These are phyloP conservation scores for Torulaspora gathmanii DNA, from an alignment of 805 yeast genomes.

Conservation along the genomic window DNA sequence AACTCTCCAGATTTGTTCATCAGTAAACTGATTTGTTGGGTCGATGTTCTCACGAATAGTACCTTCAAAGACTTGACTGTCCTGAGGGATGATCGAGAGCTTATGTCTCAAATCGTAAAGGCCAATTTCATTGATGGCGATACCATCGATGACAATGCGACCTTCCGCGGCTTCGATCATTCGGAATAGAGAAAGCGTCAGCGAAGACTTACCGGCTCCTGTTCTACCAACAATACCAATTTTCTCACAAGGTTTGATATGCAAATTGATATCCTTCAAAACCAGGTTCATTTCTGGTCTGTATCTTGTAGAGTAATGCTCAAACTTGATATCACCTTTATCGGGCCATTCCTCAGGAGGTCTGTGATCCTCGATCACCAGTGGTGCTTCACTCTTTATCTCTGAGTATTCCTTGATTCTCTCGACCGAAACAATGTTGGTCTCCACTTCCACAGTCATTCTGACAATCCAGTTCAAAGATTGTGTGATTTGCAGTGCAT, in stretches of 20 bases:
- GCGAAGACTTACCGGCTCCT: slow-evolving; percentile 91
- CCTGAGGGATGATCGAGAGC: slow-evolving; percentile 87
- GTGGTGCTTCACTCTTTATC: slow-evolving; percentile 83
- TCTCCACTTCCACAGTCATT: slow-evolving; percentile 98
- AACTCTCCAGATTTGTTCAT: slow-evolving; percentile 79
- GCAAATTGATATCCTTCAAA: slow-evolving; percentile 59
- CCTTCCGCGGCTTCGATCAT: slow-evolving; percentile 75
- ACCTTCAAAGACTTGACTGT: slow-evolving; percentile 88
- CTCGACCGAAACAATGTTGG: slow-evolving; percentile 95
- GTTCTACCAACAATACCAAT: slow-evolving; percentile 96
- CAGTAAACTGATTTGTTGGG: slow-evolving; percentile 64
- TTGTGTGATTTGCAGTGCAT: slow-evolving; percentile 89
- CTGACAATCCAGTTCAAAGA: slow-evolving; percentile 95
- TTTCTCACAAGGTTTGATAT: slow-evolving; percentile 71
- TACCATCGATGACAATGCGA: slow-evolving; percentile 64
- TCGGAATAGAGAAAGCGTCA: slow-evolving; percentile 79
- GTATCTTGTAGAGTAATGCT: slow-evolving; percentile 76
- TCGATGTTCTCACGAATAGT: slow-evolving; percentile 81
- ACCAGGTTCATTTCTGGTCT: slow-evolving; percentile 78
- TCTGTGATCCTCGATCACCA: slow-evolving; percentile 53
- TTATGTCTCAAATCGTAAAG: slow-evolving; percentile 70
- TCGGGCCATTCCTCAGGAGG: slow-evolving; percentile 75
- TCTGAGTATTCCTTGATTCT: slow-evolving; percentile 83
- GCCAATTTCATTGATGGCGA: slow-evolving; percentile 65
- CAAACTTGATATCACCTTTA: slow-evolving; percentile 60